Evolutionary conservation across 2,329 filamentous ascomycete genomes (phyloP).

Genomic region (Chrysoporthe deuterocubensis): DNA sequence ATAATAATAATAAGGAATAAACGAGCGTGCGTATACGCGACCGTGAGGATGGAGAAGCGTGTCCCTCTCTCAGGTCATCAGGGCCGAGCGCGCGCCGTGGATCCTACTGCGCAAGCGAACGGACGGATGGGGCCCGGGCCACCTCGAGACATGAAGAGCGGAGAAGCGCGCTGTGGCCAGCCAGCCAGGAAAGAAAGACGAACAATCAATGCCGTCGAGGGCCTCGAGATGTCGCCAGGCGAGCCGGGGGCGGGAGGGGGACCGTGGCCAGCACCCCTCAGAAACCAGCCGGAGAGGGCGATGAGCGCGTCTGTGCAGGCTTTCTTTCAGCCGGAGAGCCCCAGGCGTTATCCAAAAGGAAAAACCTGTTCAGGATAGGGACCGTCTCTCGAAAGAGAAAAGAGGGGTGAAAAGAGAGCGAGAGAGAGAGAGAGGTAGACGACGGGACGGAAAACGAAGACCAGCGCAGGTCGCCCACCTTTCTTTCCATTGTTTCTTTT

Average conservation of each 20-base stretch:
- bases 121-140: not conserved
- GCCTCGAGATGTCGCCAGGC: no score
- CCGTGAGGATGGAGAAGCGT: not conserved
- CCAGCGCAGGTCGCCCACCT: not conserved
- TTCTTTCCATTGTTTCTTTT: not conserved
- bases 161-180: not conserved
- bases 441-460: not conserved
- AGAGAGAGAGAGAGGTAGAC: not conserved
- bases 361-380: not conserved
- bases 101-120: not conserved
- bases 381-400: not conserved
- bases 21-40: not conserved
- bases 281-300: no score
- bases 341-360: not conserved
- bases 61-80: not conserved
- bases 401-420: not conserved
- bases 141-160: not conserved
- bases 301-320: not conserved
- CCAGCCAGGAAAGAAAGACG: no score
- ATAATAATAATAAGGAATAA: slow-evolving; percentile 3
- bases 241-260: no score
- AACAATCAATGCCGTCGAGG: no score
- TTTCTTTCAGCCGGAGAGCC: not conserved
- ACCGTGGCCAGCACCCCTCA: no score
- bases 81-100: not conserved